These are phyloP conservation scores for Phytomonas francai DNA, from an alignment of 208 protist genomes.

Conservation along the genomic window DNA sequence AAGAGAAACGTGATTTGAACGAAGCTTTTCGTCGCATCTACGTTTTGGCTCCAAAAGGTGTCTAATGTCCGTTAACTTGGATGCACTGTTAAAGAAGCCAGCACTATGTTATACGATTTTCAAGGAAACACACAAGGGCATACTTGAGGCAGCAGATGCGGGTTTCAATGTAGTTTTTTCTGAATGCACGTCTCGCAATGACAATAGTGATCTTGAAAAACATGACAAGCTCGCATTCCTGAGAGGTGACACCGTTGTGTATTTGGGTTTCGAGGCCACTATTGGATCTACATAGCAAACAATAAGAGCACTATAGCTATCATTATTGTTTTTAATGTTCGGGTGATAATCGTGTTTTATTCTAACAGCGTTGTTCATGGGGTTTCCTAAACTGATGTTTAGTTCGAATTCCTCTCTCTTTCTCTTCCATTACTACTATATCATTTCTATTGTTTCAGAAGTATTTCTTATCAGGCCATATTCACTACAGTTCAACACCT, in stretches of 20 bases:
- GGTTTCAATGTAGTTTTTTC: conserved; percentile 58
- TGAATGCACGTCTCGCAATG: conserved; percentile 10
- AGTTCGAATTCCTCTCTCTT: conserved; percentile 11
- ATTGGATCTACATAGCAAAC: not conserved
- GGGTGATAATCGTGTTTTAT: not conserved
- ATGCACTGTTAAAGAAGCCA: conserved; percentile 35
- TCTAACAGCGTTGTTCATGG: not conserved
- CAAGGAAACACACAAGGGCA: conserved; percentile 41
- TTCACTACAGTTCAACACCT: no score
- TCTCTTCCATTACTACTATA: not conserved
- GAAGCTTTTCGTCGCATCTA: no score
- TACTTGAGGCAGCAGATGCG: conserved; percentile 50
- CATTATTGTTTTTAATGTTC: not conserved
- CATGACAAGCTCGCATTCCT: conserved; percentile 36
- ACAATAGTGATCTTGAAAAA: not conserved
- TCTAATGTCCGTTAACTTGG: conserved; percentile 49
- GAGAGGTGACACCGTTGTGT: conserved; percentile 70
- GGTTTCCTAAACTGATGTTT: conserved; percentile 12
- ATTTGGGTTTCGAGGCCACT: conserved; percentile 47
- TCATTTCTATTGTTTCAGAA: no score
- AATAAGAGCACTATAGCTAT: not conserved
- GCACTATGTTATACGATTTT: conserved; percentile 49
- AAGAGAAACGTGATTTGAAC: no score
- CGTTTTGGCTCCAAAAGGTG: no score
- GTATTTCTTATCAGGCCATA: no score